A percentile compares a stretch with the other conserved stretches of the same genome.
These are phyloP conservation scores for Lactuca saligna DNA, from an alignment of 129 eudicot species.

Conservation along the genomic window DNA sequence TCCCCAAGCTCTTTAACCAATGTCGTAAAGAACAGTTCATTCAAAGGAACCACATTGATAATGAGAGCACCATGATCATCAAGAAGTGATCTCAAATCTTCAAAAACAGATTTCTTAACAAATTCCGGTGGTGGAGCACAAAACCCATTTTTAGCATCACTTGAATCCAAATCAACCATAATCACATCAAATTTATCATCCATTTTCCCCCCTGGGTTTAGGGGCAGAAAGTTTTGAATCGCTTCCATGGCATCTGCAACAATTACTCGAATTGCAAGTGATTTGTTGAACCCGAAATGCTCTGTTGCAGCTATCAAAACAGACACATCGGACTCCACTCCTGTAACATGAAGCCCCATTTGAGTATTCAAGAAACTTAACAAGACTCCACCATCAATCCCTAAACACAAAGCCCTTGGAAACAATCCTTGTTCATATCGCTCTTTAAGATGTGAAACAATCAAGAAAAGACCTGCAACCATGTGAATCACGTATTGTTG, in stretches of 20 bases:
- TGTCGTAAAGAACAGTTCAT: conserved; percentile 34
- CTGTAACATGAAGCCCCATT: conserved; percentile 66
- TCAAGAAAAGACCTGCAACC: conserved; percentile 71
- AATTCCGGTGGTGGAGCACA: conserved; percentile 83
- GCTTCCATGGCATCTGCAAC: conserved; percentile 58
- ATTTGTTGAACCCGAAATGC: conserved; percentile 58
- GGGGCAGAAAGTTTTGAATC: conserved; percentile 16
- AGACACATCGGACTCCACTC: conserved; percentile 71
- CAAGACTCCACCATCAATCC: conserved; percentile 94
- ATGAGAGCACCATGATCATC: conserved; percentile 53
- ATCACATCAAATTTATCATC: conserved; percentile 54
- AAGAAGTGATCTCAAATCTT: conserved; percentile 40
- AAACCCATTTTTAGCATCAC: conserved; percentile 49
- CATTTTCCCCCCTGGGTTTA: not conserved
- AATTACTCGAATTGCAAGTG: conserved; percentile 29
- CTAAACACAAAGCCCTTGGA: conserved; percentile 76
- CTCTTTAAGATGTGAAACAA: conserved; percentile 39
- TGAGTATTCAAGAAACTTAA: conserved; percentile 45
- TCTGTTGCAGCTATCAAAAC: conserved; percentile 59
- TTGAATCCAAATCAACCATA: conserved; percentile 93
- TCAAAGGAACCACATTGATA: conserved; percentile 61
- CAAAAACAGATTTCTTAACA: conserved; percentile 47
- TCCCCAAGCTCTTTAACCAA: conserved; percentile 41
- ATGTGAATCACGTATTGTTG: conserved; percentile 74
- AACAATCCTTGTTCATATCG: conserved; percentile 26